Evolutionary conservation across 2,329 filamentous ascomycete species (phyloP).

Genomic region (Penicillium concentricum): DNA sequence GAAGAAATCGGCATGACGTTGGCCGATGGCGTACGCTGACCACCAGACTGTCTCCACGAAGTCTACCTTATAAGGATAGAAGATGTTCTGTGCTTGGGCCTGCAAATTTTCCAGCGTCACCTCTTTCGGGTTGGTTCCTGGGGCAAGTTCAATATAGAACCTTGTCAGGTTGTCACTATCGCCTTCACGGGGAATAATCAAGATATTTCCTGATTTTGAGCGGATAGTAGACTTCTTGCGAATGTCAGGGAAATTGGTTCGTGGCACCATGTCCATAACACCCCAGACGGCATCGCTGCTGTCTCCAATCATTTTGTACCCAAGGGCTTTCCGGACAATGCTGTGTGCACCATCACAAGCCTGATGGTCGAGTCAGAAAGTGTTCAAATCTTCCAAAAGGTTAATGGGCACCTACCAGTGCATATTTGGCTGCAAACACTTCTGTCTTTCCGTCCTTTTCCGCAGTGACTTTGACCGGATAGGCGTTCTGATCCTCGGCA

Average conservation of each 20-base stretch:
- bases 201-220: slow-evolving; percentile 45
- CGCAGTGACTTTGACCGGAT: slow-evolving; percentile 48
- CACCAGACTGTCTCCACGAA: slow-evolving; percentile 64
- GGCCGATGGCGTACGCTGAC: slow-evolving; percentile 68
- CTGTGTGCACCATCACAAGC: slow-evolving; percentile 52
- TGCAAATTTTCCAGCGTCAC: slow-evolving; percentile 58
- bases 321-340: slow-evolving; percentile 39
- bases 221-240: slow-evolving; percentile 52
- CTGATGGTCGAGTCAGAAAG: slow-evolving; percentile 17
- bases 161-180: slow-evolving; percentile 56
- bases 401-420: slow-evolving; percentile 43
- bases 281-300: slow-evolving; percentile 59
- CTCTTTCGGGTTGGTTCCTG: slow-evolving; percentile 50
- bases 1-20: slow-evolving; percentile 69
- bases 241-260: slow-evolving; percentile 52
- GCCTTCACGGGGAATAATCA: slow-evolving; percentile 56
- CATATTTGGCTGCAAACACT: slow-evolving; percentile 51
- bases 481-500: slow-evolving; percentile 37
- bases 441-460: slow-evolving; percentile 43
- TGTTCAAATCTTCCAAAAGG: background rate
- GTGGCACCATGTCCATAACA: slow-evolving; percentile 53
- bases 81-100: slow-evolving; percentile 51
- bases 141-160: slow-evolving; percentile 62
- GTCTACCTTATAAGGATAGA: slow-evolving; percentile 56
- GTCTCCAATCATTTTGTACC: slow-evolving; percentile 59